Percentiles rank a stretch among this genome's conserved stretches.
phyloP scores from a whole-genome alignment of 1,284 basidiomycete species.

The Trichosporon faecale region DNA sequence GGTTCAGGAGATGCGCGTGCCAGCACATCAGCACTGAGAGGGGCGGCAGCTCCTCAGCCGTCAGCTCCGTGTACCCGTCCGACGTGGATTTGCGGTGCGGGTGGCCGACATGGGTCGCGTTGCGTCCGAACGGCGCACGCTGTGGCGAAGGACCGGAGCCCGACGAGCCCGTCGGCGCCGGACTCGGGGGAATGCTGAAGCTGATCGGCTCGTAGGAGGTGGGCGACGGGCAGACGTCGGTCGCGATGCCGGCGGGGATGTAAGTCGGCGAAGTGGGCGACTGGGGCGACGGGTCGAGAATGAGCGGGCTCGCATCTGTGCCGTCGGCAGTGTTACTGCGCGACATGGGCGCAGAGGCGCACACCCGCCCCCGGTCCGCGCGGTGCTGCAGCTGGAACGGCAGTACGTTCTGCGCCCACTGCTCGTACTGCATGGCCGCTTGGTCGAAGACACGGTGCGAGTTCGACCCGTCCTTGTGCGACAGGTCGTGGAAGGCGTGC shows the following conservation, averaged over 20 bases:
- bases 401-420: constrained; percentile 22
- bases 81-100: background rate
- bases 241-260: background rate
- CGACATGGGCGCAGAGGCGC: constrained; percentile 8
- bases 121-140: background rate
- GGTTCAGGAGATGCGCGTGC: constrained; percentile 44
- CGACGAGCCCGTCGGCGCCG: no score
- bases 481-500: constrained; percentile 21
- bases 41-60: constrained; percentile 26
- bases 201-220: background rate
- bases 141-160: no score
- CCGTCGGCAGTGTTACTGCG: background rate
- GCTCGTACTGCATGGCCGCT: constrained; percentile 28
- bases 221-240: background rate
- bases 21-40: constrained; percentile 39
- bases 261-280: background rate
- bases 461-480: background rate
- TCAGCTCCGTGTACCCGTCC: background rate
- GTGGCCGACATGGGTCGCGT: background rate
- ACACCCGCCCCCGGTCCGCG: background rate
- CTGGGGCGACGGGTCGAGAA: background rate
- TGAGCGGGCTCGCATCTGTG: background rate
- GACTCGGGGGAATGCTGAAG: background rate
- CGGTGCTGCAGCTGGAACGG: constrained; percentile 7
- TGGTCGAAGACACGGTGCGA: constrained; percentile 20